Conservation (phyloP, 306 rosid genomes). For the Prunus kanzakura region DNA sequence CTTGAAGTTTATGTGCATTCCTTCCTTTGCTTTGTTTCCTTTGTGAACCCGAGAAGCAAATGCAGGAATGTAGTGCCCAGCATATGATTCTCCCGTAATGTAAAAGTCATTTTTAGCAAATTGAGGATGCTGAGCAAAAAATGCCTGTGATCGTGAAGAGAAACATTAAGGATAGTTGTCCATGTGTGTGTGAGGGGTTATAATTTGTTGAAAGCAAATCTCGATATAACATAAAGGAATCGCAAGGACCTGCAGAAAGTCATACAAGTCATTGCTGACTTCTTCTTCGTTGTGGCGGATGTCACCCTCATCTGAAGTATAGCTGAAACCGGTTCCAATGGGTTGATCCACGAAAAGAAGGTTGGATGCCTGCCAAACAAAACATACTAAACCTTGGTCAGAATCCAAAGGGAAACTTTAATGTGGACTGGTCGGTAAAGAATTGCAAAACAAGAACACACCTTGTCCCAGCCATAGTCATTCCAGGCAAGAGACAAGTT, state of each 20-base stretch:
- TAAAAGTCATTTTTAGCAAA: slow-evolving; percentile 69
- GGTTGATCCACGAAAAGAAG: slow-evolving; percentile 88
- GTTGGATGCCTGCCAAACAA: slow-evolving; percentile 66
- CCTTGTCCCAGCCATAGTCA: slow-evolving; percentile 93
- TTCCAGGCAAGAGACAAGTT: slow-evolving; percentile 79
- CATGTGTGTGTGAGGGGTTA: not conserved
- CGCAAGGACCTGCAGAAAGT: slow-evolving; percentile 78
- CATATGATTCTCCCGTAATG: slow-evolving; percentile 92
- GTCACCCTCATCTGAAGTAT: slow-evolving; percentile 56
- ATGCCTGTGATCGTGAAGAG: slow-evolving; percentile 51
- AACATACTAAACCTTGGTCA: not conserved
- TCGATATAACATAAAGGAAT: not conserved
- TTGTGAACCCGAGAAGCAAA: slow-evolving; percentile 75
- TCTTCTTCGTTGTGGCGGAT: slow-evolving; percentile 77
- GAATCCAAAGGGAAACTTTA: not conserved
- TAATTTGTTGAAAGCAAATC: not conserved
- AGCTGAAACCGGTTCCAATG: slow-evolving; percentile 92
- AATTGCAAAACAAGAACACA: not conserved
- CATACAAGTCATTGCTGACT: slow-evolving; percentile 77
- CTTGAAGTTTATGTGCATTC: slow-evolving; percentile 76
- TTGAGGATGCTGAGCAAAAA: slow-evolving; percentile 67
- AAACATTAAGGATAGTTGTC: not conserved
- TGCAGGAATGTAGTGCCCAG: slow-evolving; percentile 95
- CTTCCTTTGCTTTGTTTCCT: slow-evolving; percentile 82
- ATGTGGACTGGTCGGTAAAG: not conserved